Evolutionary conservation across 768 basidiomycete species (phyloP), one percentile per base, ranked within the genome.

Genomic region (Neoboletus subvelutipes): DNA sequence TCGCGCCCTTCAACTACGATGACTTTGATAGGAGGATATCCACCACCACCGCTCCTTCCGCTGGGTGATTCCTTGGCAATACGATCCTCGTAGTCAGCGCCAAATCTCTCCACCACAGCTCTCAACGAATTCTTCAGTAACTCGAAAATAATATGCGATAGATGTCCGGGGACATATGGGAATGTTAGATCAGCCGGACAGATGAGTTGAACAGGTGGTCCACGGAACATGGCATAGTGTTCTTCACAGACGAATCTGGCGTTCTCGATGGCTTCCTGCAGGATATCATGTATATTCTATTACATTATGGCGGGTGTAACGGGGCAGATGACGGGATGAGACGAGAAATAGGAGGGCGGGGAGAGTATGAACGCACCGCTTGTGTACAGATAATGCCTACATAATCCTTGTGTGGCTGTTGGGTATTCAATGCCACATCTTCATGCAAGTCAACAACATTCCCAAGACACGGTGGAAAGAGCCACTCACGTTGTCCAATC

Each of bases 191-290:
- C 76, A 51, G 82, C 77, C 0, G 94, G 93, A 73, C 97, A 98
- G 65, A 98, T 92, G 59, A 99, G 89, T 66, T 98, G 92, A 17
- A 99, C 94, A 3, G 93, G 92, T 0, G 97, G 97, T 1, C 92
- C 93, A 64, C 88, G 90, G 84, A 98, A 96, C 80, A 99, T 88
- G 2, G 89, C 91, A 66, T 91, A 90, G 74, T 98, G 94, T 67
- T 98, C 95, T 75, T 97, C 95, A 76, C 95, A 97, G 26, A 91
- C 89, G 68, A 87, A 91, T 18, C 89, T 85, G 7, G 97, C 94
- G 72, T 99, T 98, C 72, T 99, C 96, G 64, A 98, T 98, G 0
- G 96, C 92, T 78, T 99, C 97, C 67, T 92, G 89, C n/a, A 96
- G 88, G 60, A 98, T 97, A 67, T 98, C 94, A 65, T 94, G 94